Conservation (phyloP, 768 basidiomycete genomes). For the Amyloporia xantha region DNA sequence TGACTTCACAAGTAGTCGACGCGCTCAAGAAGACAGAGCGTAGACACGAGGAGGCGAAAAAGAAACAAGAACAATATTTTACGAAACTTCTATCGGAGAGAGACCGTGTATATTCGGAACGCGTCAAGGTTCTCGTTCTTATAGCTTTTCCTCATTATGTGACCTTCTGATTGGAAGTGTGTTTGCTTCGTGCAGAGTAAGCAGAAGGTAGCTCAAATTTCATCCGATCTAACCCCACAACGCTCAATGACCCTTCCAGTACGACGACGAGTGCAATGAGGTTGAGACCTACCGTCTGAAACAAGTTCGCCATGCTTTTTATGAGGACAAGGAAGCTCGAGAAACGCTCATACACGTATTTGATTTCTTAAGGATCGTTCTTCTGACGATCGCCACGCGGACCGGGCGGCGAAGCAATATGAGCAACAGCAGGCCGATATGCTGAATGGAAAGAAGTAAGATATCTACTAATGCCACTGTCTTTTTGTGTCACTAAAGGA, state of each 20-base stretch:
- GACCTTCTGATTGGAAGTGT: not conserved
- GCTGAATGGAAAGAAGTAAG: slow-evolving; percentile 77
- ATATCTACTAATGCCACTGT: not conserved
- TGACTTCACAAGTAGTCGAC: slow-evolving; percentile 56
- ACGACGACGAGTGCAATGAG: slow-evolving; percentile 73
- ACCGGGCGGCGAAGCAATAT: slow-evolving; percentile 63
- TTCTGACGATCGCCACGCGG: slow-evolving; percentile 70
- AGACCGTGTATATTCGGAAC: slow-evolving; percentile 61
- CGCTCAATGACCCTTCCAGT: slow-evolving; percentile 37
- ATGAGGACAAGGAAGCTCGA: too few species aligned
- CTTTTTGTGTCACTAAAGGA: not conserved
- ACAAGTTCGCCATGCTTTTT: slow-evolving; percentile 49
- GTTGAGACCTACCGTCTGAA: slow-evolving; percentile 72
- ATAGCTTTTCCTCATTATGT: not conserved
- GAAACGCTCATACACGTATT: not conserved
- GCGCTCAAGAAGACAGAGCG: slow-evolving; percentile 54
- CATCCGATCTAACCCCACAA: slow-evolving; percentile 2
- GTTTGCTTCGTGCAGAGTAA: slow-evolving; percentile 38
- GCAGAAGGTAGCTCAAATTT: slow-evolving; percentile 42
- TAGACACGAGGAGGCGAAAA: slow-evolving; percentile 59
- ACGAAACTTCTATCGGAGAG: slow-evolving; percentile 65
- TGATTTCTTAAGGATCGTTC: slow-evolving; percentile 45
- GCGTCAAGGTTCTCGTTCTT: slow-evolving; percentile 48
- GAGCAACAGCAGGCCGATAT: slow-evolving; percentile 75
- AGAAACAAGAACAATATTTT: slow-evolving; percentile 69